Evolutionary conservation across 225 moss, liverwort and hornwort genomes (phyloP), one percentile per base, ranked within the genome.

Genomic region (Pseudisothecium myosuroides): DNA sequence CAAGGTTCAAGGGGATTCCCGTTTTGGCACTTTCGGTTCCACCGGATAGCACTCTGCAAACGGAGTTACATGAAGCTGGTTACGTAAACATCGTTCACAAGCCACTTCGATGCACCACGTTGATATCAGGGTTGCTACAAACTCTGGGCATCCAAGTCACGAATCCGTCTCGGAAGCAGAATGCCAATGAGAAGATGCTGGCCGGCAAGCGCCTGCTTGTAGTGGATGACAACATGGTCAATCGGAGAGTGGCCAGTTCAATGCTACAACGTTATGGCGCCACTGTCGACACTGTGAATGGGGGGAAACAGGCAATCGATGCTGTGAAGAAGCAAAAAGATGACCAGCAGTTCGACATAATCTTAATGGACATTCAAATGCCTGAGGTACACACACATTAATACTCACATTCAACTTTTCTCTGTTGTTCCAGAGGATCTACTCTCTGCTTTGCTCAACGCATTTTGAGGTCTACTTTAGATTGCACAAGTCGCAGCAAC

Each of bases 331-430:
- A 90, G 37, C 95, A 94, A 85, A 89, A 89, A 45, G 66, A 86
- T 39, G 92, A 92, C 80, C 85, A 91, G 91, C 92, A 93, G 85
- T 92, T 95, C 83, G 96, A 98, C 90, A 86, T 98, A 21, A 93
- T 98, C 85, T 91, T 98, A 67, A 98, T 98, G 98, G 98, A 98
- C 94, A 94, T 98, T 84, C 98, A 98, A 90, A 98, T 98, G 98
- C 98, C 98, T 7, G 98, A 97, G 98, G 98, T 98, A 90, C 82
- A 19, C 55, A 21, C 54, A 50, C 62, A 12, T 34, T 10, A 5
- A 14, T 59, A 47, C 28, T 68, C 61, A 39, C 50, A 23, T 41
- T 50, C 55, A 66, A 81, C 32, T 47, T 64, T 29, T 17, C 88
- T 61, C 81, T 7, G 6, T 59, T 81, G 82, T 49, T 72, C 18